phyloP scores from a whole-genome alignment of 1,284 basidiomycete genomes.

The Chiua sp. region DNA sequence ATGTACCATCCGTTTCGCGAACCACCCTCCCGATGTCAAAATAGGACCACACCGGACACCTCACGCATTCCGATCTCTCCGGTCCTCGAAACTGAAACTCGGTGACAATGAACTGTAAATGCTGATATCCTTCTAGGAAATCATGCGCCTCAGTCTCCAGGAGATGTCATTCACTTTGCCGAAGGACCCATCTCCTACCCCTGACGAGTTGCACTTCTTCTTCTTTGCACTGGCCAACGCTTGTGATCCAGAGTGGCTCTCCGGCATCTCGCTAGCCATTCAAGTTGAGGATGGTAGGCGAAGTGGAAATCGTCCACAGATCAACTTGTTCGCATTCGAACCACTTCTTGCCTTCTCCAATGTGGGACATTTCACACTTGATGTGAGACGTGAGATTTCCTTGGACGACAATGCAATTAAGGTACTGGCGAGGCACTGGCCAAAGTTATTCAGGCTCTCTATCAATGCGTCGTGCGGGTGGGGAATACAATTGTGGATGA shows the following conservation, averaged over 20 bases:
- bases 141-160: no score
- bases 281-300: fast-evolving
- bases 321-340: background rate
- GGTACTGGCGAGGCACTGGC: background rate
- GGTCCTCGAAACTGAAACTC: no score
- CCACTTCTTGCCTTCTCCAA: background rate
- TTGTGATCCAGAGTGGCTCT: background rate
- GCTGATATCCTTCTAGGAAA: no score
- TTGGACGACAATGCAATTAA: background rate
- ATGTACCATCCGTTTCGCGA: no score
- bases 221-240: background rate
- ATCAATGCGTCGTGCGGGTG: background rate
- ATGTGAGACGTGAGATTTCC: background rate
- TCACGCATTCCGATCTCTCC: no score
- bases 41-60: no score
- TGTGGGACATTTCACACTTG: background rate
- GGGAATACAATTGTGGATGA: background rate
- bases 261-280: background rate
- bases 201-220: background rate
- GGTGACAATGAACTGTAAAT: no score
- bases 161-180: no score
- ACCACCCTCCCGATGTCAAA: no score
- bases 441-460: background rate
- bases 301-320: background rate
- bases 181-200: background rate